Conservation (phyloP, 371 early-diverging fungal species). For the Haplosporangium sp. region DNA sequence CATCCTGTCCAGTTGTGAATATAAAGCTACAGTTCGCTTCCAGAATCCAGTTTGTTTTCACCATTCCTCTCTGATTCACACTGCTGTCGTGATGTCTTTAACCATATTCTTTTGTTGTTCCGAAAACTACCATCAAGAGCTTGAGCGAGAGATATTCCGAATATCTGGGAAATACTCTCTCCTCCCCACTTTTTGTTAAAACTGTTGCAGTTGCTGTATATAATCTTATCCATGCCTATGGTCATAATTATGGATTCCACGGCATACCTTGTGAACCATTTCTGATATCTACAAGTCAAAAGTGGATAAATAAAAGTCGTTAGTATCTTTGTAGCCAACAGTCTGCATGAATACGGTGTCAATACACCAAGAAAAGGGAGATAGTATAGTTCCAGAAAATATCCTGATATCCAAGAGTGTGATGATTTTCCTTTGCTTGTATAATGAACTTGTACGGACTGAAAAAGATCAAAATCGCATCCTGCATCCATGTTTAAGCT, state of each 20-base stretch:
- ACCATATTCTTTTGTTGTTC: too few relatives aligned
- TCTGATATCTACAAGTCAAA: slow-evolving; percentile 35
- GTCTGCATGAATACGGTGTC: neutral
- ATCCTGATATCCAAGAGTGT: neutral
- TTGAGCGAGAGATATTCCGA: too few relatives aligned
- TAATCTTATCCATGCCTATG: neutral
- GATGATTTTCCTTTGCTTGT: too few relatives aligned
- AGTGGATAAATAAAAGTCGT: neutral
- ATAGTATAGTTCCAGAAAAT: neutral
- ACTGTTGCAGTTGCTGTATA: neutral
- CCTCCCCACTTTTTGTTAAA: neutral
- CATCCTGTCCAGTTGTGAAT: neutral
- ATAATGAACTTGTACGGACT: neutral
- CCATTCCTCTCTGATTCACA: neutral
- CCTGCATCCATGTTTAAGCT: neutral
- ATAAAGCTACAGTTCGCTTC: neutral
- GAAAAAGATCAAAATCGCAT: slow-evolving; percentile 2
- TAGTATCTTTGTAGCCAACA: neutral
- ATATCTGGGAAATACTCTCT: too few relatives aligned
- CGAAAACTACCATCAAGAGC: too few relatives aligned
- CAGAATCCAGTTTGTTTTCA: neutral
- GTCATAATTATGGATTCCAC: neutral
- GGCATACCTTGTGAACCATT: slow-evolving; percentile 58
- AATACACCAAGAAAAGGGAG: too few relatives aligned
- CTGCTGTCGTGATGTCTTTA: neutral